Base-by-base conservation (phyloP, 371 early-diverging fungal species). In the Syncephalastrum monosporum region DNA sequence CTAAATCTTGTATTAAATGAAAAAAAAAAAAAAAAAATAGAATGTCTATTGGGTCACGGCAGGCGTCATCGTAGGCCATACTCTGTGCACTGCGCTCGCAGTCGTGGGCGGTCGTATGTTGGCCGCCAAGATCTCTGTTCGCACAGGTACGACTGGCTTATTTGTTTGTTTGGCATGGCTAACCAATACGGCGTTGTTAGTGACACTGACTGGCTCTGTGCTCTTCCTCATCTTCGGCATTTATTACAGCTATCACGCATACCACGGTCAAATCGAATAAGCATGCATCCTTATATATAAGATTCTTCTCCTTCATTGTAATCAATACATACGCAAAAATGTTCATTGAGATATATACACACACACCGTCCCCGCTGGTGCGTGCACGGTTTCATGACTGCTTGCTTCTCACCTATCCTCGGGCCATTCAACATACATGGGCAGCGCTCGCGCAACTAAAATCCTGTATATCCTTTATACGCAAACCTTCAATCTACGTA, bases 91-190 rank as follows among this genome's bases (percentile, higher is more conserved):
- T 15, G 89, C 84, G 23, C 63, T 91, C 27, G 98, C 98, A 0
- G 97, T 97, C 5, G 63, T 96, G n/a, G 95, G 97, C 63, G 97
- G 97, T 19, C 82, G 89, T 53, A 83, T 94, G 78, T 69, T 97
- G 63, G 98, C 98, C 3, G 75, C 88, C 12, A 85, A 83, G 61
- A 97, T 97, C 44, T 94, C 95, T 23, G 91, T 96, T n/a, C 86
- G 86, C 61, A 93, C 92, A 79, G 86, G 91, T 90, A 83, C 10
- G 5, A 33, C 10, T 33, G 5, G 38, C 10, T 33, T 33, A 33
- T 33, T 33, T 33, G 8, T 33, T 33, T 33, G 38, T 33, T 33
- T 33, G 38, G 8, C 38, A 33, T 12, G 38, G 38, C 21, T 57
- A 29, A 54, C 42, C 21, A 38, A 50, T 48, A 19, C n/a, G 38